Base-by-base conservation (phyloP, 306 rosid species). In the Prunus fruticosa region DNA sequence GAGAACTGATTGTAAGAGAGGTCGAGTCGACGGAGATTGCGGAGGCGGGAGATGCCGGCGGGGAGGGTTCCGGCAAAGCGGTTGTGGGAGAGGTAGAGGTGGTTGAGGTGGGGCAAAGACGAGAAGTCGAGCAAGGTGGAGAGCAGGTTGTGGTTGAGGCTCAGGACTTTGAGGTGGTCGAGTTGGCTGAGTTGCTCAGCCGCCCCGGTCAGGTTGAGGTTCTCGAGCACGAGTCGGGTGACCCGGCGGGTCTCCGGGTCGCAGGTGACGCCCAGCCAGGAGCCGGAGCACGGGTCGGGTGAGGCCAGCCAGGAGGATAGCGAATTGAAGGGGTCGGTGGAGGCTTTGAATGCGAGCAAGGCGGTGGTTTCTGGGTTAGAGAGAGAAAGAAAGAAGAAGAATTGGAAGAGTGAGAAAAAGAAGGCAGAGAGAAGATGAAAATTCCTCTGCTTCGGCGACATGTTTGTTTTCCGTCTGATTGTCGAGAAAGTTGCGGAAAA, bases 181-280 rank as follows among this genome's bases (percentile, higher is more conserved):
- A 82, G 82, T 12, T 32, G 47, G 67, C 41, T 27, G 58, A 82
- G 73, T 0, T 71, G 63, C 30, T 57, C 72, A 67, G 70, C n/a
- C 11, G 82, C 43, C 6, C 85, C 82, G 34, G 73, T 46, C 20
- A 82, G 80, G 45, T 69, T 65, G 28, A 82, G 80, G 19, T 45
- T 63, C 57, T 78, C 80, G 4, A 82, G 82, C 2, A 78, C 76
- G 18, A 82, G 76, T 25, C 63, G 22, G 1, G 73, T 73, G 77
- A 82, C 70, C n/a, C 43, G 77, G 2, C 53, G 27, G 57, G 82
- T 67, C 1, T 13, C 18, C 10, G 64, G 28, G 63, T 82, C 61
- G 80, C 86, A 82, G 6, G 76, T 23, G 76, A 82, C 79, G 15
- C 86, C 86, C 23, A 74, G 72, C 86, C 82, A 82, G 3, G 72